Percentiles rank a stretch among this genome's conserved stretches.
Evolutionary conservation across 352 stramenopile genomes (phyloP).

Genomic region (Aphanomyces euteiches): DNA sequence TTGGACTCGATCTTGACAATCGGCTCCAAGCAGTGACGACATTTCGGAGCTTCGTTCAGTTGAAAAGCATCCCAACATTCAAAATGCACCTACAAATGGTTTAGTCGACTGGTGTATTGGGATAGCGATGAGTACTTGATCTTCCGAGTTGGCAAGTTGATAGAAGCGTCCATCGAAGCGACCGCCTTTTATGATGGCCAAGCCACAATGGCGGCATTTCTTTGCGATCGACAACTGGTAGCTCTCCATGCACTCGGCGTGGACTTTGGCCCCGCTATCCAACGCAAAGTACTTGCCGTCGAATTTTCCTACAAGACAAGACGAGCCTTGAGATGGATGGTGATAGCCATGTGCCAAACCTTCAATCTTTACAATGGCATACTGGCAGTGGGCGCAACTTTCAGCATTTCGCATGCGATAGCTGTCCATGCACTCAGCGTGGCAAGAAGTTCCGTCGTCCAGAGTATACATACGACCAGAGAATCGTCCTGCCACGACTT

Average conservation of each 20-base stretch:
- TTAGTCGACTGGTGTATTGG: not conserved
- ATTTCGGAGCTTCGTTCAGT: conserved; percentile 62
- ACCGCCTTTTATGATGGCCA: conserved; percentile 59
- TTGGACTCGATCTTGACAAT: conserved; percentile 66
- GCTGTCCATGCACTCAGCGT: conserved; percentile 82
- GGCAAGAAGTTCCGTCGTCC: conserved; percentile 64
- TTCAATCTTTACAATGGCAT: conserved; percentile 72
- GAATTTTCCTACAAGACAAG: conserved; percentile 36
- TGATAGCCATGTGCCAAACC: conserved; percentile 30
- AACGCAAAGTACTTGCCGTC: conserved; percentile 80
- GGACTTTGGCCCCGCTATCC: conserved; percentile 46
- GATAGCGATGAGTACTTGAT: conserved; percentile 30
- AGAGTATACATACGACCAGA: conserved; percentile 78
- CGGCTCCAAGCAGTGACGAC: conserved; percentile 66
- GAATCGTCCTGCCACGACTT: conserved; percentile 66
- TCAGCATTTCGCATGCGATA: conserved; percentile 78
- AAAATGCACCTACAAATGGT: conserved; percentile 63
- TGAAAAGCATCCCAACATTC: conserved; percentile 85
- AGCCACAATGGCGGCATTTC: conserved; percentile 62
- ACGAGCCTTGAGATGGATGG: not conserved
- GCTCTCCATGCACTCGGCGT: conserved; percentile 79
- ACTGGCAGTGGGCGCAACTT: conserved; percentile 73
- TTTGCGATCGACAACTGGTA: conserved; percentile 70
- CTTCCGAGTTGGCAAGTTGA: conserved; percentile 50
- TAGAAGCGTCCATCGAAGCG: conserved; percentile 83